Base-by-base conservation (phyloP, 495 filamentous ascomycete species). In the Lasiosphaeria ovina region DNA sequence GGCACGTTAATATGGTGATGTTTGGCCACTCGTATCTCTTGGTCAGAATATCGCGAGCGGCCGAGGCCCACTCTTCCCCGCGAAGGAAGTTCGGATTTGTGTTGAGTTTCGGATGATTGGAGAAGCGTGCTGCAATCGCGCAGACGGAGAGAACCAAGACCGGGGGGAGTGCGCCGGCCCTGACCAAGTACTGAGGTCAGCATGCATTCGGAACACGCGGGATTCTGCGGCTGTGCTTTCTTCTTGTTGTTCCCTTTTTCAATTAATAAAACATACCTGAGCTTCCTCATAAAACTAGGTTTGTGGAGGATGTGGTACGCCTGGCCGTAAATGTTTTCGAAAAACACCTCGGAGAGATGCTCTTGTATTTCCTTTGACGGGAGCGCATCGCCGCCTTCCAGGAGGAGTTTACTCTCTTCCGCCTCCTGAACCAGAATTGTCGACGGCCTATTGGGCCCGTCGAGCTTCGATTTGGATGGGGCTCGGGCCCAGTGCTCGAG, bases 301-400 rank as follows among this genome's bases (percentile, higher is more conserved):
- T 97, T 97, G 71, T 98, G 94, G 35, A 98, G 83, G n/a, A 98
- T 76, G 60, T 92, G 89, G 70, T 97, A 98, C 5, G 91, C 88
- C 69, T 98, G 94, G 24, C 94, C 94, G 70, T 98, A 98, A 3
- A 98, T 80, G 66, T 89, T 95, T 66, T 97, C 93, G 67, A 98
- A 98, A 72, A 93, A 98, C 0, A 96, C 87, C 72, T 97, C 93
- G 12, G 93, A 87, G 5, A 98, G 79, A 73, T 98, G 93, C 67
- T 96, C 91, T 70, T 98, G 94, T 14, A 98, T 84, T 45, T 97
- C 93, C 71, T 89, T 85, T 0, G 92, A 80, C 11, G 94, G 94
- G 47, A 98, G 74, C 56, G 89, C 87, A 67, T 95, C 92, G 7
- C 84, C 85, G 6, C 94, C 94, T 74, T 94, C 91, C 9, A 83